Conservation (phyloP, 192 early-diverging fungal genomes). For the Phycomyces blakesleeanus region DNA sequence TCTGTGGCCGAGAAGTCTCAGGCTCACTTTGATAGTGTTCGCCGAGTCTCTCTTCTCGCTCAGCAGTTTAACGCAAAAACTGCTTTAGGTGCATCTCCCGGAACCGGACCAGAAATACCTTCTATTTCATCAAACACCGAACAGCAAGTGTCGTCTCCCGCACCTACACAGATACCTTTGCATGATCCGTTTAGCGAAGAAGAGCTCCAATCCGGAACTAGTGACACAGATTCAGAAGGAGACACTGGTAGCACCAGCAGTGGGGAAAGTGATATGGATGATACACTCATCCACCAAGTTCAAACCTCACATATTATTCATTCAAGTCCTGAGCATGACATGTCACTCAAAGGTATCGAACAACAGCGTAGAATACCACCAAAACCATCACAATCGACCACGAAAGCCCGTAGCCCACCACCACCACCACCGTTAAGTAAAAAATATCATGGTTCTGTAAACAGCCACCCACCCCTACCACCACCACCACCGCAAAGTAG, state of each 20-base stretch:
- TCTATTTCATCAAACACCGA: background rate
- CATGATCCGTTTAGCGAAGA: conserved; percentile 2
- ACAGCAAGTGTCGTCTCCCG: background rate
- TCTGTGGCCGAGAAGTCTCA: background rate
- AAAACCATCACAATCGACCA: background rate
- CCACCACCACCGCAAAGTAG: no score
- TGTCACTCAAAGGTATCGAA: conserved; percentile 2
- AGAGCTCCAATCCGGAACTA: background rate
- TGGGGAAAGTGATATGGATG: conserved; percentile 12
- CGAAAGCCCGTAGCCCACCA: conserved; percentile 12
- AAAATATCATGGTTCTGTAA: conserved; percentile 20
- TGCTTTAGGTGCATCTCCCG: conserved; percentile 4
- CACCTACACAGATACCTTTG: background rate
- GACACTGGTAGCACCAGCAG: conserved; percentile 13
- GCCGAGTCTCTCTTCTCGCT: conserved; percentile 6
- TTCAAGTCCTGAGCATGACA: conserved; percentile 10
- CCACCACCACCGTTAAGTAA: conserved; percentile 25
- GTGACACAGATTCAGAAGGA: conserved; percentile 9
- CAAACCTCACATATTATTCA: conserved; percentile 13
- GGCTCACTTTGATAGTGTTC: background rate
- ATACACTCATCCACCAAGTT: conserved; percentile 13
- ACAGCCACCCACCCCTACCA: background rate
- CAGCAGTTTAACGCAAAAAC: conserved; percentile 4
- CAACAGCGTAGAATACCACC: conserved; percentile 4
- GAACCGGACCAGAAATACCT: background rate